A percentile compares a stretch with the other conserved stretches of the same genome.
phyloP scores from a whole-genome alignment of 805 yeast species.

The Metschnikowia similis region DNA sequence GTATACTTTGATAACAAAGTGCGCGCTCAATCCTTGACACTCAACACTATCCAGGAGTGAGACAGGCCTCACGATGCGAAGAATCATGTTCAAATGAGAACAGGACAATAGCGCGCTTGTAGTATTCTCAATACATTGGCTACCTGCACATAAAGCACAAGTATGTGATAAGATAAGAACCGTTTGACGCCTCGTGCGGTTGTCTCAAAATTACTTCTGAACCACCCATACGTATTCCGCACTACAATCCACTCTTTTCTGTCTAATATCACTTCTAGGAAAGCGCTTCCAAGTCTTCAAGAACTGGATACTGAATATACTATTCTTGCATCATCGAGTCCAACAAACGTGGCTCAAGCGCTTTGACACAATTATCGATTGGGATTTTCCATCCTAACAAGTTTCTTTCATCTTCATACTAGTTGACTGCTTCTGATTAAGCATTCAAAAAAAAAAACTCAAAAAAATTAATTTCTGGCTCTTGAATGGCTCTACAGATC shows the following conservation, averaged over 20 bases:
- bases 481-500: slow-evolving; percentile 3
- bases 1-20: no score
- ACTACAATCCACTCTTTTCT: neutral
- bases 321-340: neutral
- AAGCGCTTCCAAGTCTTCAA: neutral
- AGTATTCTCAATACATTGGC: neutral
- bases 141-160: neutral
- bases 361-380: neutral
- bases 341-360: neutral
- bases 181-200: slow-evolving; percentile 1
- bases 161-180: slow-evolving; percentile 1
- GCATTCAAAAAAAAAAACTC: neutral
- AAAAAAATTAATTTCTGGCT: neutral
- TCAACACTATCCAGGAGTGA: no score
- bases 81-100: no score
- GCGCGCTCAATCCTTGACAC: no score
- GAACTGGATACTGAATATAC: neutral
- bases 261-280: neutral
- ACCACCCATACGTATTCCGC: neutral
- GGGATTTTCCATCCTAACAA: neutral
- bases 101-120: no score
- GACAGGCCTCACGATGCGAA: no score
- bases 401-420: neutral
- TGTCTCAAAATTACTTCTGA: neutral
- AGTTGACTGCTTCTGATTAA: neutral